Base-by-base conservation (phyloP, 768 basidiomycete species). In the Coprinopsis marcescibilis region DNA sequence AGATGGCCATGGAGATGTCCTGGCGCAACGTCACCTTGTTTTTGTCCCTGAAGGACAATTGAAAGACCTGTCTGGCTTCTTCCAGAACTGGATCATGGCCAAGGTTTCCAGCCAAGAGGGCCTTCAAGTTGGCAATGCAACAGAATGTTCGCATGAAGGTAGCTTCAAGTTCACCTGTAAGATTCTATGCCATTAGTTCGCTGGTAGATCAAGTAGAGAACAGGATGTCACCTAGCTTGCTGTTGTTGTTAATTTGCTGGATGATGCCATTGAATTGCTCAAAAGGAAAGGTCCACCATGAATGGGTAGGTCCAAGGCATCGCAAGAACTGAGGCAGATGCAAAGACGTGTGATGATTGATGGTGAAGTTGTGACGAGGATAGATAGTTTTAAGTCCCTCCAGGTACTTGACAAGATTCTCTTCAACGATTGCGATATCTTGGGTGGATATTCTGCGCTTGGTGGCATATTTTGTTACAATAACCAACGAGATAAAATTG, bases 261-360 rank as follows among this genome's bases (percentile, higher is more conserved):
- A 47, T 47, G 15, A 47, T 38, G 3, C 46, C 36, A 37, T 47
- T 39, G 17, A 38, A 47, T 19, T 37, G 14, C 30, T 47, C 46
- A 29, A 68, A 68, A 1, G 64, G 50, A 33, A 61, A 70, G 25
- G 62, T 61, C 13, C 64, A 46, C 67, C 69, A 73, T 4, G 57
- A 54, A 43, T 66, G 69, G 6, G 56, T 57, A 0, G 70, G 69
- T 1, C 70, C 68, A 51, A 66, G 68, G 1, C 53, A 45, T 1
- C 46, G 45, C 2, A 75, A 49, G 17, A 58, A 55, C 3, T 59
- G 46, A 0, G 52, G 50, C 19, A 71, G 51, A 53, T 75, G 73
- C 14, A 76, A 52, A 1, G 67, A 48, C 3, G 69, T 40, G 49
- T 75, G 75, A 6, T 74, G 70, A 34, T 70, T 68, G 0, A 67